Percentiles rank a stretch among this genome's conserved stretches.
Evolutionary conservation across 202 grass and related monocot species (phyloP).

Genomic region (Eragrostis tef): DNA sequence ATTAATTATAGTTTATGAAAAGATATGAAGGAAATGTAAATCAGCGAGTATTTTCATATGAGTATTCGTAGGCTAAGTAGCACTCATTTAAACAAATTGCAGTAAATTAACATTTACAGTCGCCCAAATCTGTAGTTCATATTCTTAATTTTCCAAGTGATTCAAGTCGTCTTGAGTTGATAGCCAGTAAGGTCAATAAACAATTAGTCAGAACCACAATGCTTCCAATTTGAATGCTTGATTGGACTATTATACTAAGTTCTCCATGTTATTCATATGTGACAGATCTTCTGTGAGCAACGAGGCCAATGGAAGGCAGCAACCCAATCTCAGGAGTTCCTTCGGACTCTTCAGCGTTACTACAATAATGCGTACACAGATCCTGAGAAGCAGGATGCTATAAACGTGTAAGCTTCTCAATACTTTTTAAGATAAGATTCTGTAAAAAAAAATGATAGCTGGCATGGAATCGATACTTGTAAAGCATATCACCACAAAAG

Average conservation of each 20-base stretch:
- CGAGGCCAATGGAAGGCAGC: conserved; percentile 95
- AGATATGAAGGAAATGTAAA: conserved; percentile 1
- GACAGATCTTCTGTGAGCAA: conserved; percentile 91
- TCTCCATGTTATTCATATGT: conserved; percentile 39
- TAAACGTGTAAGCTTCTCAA: conserved; percentile 83
- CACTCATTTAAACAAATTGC: neutral
- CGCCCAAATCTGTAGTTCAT: neutral
- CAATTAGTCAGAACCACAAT: neutral
- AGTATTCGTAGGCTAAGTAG: conserved; percentile 12
- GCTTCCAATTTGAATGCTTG: neutral
- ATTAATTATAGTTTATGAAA: conserved; percentile 25
- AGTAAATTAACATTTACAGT: neutral
- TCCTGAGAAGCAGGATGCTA: conserved; percentile 97
- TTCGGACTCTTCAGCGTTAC: conserved; percentile 92
- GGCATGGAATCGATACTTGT: conserved; percentile 8
- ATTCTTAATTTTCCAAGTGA: conserved; percentile 9
- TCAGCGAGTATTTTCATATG: neutral
- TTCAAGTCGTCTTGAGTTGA: conserved; percentile 36
- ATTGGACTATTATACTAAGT: conserved; percentile 30
- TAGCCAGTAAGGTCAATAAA: conserved; percentile 23
- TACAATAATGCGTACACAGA: conserved; percentile 96
- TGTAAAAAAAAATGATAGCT: conserved; percentile 34
- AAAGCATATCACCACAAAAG: conserved; percentile 16
- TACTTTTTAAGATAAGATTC: conserved; percentile 33
- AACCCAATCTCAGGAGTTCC: conserved; percentile 93